phyloP scores from a whole-genome alignment of 352 stramenopile genomes.

The Globisporangium radiosum region DNA sequence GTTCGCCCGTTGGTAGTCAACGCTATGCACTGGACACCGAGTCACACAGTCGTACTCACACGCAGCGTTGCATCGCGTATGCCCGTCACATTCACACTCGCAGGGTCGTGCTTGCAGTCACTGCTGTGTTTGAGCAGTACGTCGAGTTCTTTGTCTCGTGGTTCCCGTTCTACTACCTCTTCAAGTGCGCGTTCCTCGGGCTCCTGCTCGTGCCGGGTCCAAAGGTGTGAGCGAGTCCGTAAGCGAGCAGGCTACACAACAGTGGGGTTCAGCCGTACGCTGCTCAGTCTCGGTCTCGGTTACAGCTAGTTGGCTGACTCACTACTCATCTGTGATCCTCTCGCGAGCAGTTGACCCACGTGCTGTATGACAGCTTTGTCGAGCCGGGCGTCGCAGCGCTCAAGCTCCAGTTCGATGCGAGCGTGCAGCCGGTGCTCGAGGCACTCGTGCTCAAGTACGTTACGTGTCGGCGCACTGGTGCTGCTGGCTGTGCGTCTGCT shows the following conservation, averaged over 20 bases:
- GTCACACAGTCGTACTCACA: background rate
- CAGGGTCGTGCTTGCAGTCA: constrained; percentile 54
- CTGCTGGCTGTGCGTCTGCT: background rate
- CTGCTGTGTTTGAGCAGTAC: constrained; percentile 59
- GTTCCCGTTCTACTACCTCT: constrained; percentile 75
- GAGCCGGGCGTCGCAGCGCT: constrained; percentile 30
- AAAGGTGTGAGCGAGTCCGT: constrained; percentile 19
- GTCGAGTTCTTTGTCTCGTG: constrained; percentile 64
- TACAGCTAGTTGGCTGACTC: too few species aligned
- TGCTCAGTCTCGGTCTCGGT: too few species aligned
- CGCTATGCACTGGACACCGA: too few species aligned
- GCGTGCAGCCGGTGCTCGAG: constrained; percentile 49
- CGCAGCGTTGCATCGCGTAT: background rate
- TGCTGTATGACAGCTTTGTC: constrained; percentile 63
- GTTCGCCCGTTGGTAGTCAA: too few species aligned
- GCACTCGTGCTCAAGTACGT: constrained; percentile 43
- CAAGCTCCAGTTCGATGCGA: constrained; percentile 35
- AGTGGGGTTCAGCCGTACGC: too few species aligned
- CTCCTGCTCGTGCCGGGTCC: constrained; percentile 53
- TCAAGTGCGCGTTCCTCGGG: constrained; percentile 56
- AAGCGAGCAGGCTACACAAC: too few species aligned
- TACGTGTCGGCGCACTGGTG: background rate
- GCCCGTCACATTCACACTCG: too few species aligned
- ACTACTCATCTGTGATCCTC: background rate
- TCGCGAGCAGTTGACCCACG: constrained; percentile 35